Conservation (phyloP, 305 asterid species). For the Euphrasia arctica region DNA sequence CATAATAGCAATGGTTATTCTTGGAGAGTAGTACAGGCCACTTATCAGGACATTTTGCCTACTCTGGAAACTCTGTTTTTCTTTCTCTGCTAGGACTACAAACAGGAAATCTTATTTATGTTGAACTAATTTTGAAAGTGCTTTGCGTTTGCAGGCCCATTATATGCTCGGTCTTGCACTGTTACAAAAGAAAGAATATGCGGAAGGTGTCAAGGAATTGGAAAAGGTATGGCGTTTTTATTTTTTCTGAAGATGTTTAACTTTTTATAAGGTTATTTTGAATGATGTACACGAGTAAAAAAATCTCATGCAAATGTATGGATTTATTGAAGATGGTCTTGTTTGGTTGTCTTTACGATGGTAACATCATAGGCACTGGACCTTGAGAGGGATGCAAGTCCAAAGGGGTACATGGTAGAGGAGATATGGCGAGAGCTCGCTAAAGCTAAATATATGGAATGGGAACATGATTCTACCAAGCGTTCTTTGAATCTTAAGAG, state of each 20-base stretch:
- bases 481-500: slow-evolving; percentile 72
- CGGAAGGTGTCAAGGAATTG: slow-evolving; percentile 80
- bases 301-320: not conserved
- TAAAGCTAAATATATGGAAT: slow-evolving; percentile 67
- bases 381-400: slow-evolving; percentile 66
- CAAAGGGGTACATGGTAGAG: slow-evolving; percentile 79
- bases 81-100: not conserved
- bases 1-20: not conserved
- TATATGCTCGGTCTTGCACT: slow-evolving; percentile 97
- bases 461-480: slow-evolving; percentile 72
- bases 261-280: slow-evolving; percentile 1
- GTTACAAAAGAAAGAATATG: slow-evolving; percentile 57
- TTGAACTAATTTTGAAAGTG: slow-evolving; percentile 21
- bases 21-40: not conserved
- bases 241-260: slow-evolving; percentile 7
- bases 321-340: slow-evolving; percentile 24
- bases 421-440: slow-evolving; percentile 95
- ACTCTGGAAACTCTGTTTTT: not conserved
- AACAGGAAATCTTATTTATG: slow-evolving; percentile 3
- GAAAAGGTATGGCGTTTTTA: slow-evolving; percentile 50
- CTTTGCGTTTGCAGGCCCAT: slow-evolving; percentile 60
- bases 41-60: slow-evolving; percentile 7
- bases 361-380: slow-evolving; percentile 64
- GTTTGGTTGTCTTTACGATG: slow-evolving; percentile 19
- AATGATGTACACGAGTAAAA: slow-evolving; percentile 1